Percentiles rank a stretch among this genome's conserved stretches.
These are phyloP conservation scores for Pythium dissotocum DNA, from an alignment of 352 stramenopile species.

Conservation along the genomic window DNA sequence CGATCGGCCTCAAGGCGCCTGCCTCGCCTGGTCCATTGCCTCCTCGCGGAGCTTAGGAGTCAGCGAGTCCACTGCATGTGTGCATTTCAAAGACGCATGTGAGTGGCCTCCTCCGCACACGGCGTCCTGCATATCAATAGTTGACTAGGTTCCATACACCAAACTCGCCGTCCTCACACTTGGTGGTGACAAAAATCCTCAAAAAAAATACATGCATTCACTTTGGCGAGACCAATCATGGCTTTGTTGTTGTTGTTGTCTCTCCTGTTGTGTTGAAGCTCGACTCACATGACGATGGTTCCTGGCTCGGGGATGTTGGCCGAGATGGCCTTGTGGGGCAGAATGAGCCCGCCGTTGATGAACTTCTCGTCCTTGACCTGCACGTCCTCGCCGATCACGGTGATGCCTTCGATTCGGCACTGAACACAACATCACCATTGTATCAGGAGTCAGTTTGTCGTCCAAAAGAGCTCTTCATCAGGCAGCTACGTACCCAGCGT, in stretches of 20 bases:
- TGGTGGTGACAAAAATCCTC: conserved; percentile 17
- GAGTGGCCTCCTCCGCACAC: neutral
- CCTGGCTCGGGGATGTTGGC: conserved; percentile 80
- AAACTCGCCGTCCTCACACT: conserved; percentile 17
- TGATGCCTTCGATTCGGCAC: conserved; percentile 85
- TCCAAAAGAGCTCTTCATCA: neutral
- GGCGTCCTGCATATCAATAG: conserved; percentile 2
- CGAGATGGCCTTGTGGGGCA: conserved; percentile 89
- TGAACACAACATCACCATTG: conserved; percentile 16
- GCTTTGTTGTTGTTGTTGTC: no score
- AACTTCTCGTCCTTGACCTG: conserved; percentile 89
- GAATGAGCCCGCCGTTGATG: conserved; percentile 87
- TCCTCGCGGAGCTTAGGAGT: neutral
- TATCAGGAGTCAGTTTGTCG: no score
- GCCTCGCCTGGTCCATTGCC: neutral
- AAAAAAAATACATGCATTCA: conserved; percentile 18
- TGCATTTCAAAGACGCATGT: neutral
- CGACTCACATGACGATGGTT: conserved; percentile 89
- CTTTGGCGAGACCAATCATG: neutral
- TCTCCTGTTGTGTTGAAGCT: no score
- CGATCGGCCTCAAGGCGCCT: neutral
- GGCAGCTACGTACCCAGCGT: conserved; percentile 56
- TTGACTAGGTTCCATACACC: neutral
- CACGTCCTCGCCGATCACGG: conserved; percentile 86
- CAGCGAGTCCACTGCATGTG: neutral